Base-by-base conservation (phyloP, 1,139 yeast species). In the Scheffersomyces cryptocercus region DNA sequence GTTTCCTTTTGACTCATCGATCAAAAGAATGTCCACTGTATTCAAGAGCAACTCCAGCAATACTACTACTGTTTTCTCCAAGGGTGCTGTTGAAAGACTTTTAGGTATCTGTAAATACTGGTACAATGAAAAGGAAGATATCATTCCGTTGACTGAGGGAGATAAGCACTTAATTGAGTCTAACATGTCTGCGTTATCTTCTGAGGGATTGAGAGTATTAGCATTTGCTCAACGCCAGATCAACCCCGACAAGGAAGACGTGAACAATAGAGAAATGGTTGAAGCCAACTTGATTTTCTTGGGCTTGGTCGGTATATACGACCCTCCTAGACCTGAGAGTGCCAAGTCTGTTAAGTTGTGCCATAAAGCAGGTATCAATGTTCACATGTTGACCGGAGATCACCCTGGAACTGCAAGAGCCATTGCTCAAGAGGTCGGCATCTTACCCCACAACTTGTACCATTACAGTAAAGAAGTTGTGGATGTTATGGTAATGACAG, bases 311-410 rank as follows among this genome's bases (percentile, higher is more conserved):
- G 81, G 81, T 24, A 70, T 78, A 49, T 70, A 75, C 46, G 82
- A 78, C 52, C 83, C 83, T 32, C 83, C 83, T 28, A 68, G 83
- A 44, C 72, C 70, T 4, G 82, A 77, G 55, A 79, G 79, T 13
- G 63, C 65, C 2, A 64, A 59, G 10, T 66, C 80, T 2, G 77
- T 78, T 28, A 64, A 63, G 44, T 59, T 65, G 44, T 77, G 82
- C 52, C 72, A 73, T 52, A 62, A 59, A 43, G 83, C 83, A 7
- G 83, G 83, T 11, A 73, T 78, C 43, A 72, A 76, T 42, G 81
- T 78, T 28, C 76, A 73, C 46, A 77, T 78, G 66, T 67, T 78
- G 41, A 78, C 83, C 36, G 83, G 83, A 40, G 83, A 78, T 54
- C 77, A 76, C 49, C 76, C 78, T 32, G 71, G 70, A 14, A 78